A percentile compares a stretch with the other conserved stretches of the same genome.
Evolutionary conservation across 768 basidiomycete species (phyloP).

Genomic region (Mycena filopes): DNA sequence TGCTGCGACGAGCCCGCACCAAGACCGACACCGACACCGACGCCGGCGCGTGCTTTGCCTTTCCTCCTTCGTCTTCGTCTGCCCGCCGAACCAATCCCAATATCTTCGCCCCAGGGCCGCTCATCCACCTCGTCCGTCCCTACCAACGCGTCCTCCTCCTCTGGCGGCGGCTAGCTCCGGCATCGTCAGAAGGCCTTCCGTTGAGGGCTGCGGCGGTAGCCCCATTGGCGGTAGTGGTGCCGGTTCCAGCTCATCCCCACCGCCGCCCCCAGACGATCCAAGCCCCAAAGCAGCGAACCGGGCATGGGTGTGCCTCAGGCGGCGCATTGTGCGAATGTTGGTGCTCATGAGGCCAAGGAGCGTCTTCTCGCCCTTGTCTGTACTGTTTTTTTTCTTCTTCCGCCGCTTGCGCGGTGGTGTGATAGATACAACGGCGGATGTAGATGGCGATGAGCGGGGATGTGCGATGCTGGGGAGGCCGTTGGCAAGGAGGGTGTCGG

Average conservation of each 20-base stretch:
- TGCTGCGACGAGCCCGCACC: neutral
- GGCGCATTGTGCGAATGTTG: constrained; percentile 80
- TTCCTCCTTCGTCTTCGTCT: constrained; percentile 19
- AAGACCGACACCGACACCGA: neutral
- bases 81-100: constrained; percentile 12
- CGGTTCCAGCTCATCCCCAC: constrained; percentile 7
- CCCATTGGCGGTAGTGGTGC: constrained; percentile 1
- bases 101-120: constrained; percentile 61
- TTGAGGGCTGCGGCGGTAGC: constrained; percentile 21
- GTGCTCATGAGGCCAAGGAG: constrained; percentile 78
- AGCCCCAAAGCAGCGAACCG: constrained; percentile 71
- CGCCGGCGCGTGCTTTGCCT: constrained; percentile 17
- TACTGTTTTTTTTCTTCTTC: constrained; percentile 38
- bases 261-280: neutral
- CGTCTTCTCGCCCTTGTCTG: constrained; percentile 48
- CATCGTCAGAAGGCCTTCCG: constrained; percentile 43
- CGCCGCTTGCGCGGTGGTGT: constrained; percentile 42
- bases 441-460: constrained; percentile 28
- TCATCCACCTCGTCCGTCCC: constrained; percentile 66
- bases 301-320: constrained; percentile 77
- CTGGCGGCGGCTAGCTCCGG: constrained; percentile 47
- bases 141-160: constrained; percentile 47
- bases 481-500: constrained; percentile 68
- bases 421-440: constrained; percentile 7
- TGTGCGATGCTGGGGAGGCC: constrained; percentile 68